Base-by-base conservation (phyloP, 2,329 filamentous ascomycete species). In the Diaporthe humulicola region DNA sequence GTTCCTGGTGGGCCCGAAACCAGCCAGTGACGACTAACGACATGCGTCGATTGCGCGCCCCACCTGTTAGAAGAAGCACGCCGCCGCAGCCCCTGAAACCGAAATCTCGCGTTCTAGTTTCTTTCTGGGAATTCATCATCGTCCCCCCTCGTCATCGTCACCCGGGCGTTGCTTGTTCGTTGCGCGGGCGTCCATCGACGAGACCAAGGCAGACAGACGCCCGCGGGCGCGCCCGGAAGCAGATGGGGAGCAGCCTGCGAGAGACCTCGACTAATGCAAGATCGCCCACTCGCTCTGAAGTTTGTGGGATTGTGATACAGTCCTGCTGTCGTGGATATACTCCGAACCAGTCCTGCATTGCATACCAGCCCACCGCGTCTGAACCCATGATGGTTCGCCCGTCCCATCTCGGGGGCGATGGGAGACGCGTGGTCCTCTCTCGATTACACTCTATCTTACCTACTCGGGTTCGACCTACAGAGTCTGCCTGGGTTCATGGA, bases 231-330 rank as follows among this genome's bases (percentile, higher is more conserved):
- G 30, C 30, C 12, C 61, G 30, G 30, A 33, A 33, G 30, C 30
- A 52, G 50, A 22, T 38, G 45, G 30, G 45, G 64, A 67, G 45
- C 45, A 52, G 64, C 45, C 64, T 67, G 45, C 45, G 64, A 52
- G 64, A 67, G 48, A 54, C 64, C 64, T 69, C 64, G 48, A 54
- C 64, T 69, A 69, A 69, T 69, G 64, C 48, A 69, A 30, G 64
- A 69, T 69, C 64, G 64, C 64, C 48, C 48, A 50, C 64, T 69
- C 64, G 64, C 64, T 52, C 45, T 52, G 48, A 69, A 69, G 64
- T 40, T 69, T 69, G 48, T 54, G 64, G 40, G 25, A 64, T 28
- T 69, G 64, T 69, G 64, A 40, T 15, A 69, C 64, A 54, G 15
- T 54, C 15, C n/a, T 40, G 64, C 64, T n/a, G 33, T 22, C 25